These are phyloP conservation scores for Sporobolomyces phaffii DNA, from an alignment of 768 basidiomycete species.

Conservation along the genomic window DNA sequence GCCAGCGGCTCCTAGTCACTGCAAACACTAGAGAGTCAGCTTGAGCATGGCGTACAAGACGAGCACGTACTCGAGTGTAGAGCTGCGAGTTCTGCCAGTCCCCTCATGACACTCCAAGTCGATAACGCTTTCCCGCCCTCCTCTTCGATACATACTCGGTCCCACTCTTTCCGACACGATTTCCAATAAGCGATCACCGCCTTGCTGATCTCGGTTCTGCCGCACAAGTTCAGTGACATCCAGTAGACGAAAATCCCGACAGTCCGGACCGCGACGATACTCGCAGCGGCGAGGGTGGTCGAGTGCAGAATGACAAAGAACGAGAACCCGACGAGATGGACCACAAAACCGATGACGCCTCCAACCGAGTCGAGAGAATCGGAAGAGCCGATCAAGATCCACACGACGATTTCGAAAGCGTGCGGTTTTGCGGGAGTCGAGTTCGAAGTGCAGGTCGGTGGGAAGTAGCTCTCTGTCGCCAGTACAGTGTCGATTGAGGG, in stretches of 20 bases:
- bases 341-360: slow-evolving; percentile 12
- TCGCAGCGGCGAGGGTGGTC: slow-evolving; percentile 1
- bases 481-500: too few relatives aligned
- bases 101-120: neutral
- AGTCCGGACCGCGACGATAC: neutral
- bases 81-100: neutral
- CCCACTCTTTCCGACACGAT: slow-evolving; percentile 26
- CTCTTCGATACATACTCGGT: slow-evolving; percentile 15
- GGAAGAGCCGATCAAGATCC: slow-evolving; percentile 22
- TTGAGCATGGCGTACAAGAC: too few relatives aligned
- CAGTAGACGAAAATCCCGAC: slow-evolving; percentile 9
- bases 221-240: slow-evolving; percentile 23
- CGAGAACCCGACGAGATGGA: slow-evolving; percentile 26
- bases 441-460: too few relatives aligned
- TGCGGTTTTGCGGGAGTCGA: too few relatives aligned
- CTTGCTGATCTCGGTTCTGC: slow-evolving; percentile 19
- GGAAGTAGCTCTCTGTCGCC: too few relatives aligned
- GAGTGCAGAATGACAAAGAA: slow-evolving; percentile 28
- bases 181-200: slow-evolving; percentile 13
- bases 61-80: slow-evolving; percentile 25
- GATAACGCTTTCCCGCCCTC: neutral
- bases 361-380: neutral
- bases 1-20: slow-evolving; percentile 19
- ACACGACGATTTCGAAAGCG: slow-evolving; percentile 9
- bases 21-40: too few relatives aligned